Conservation (phyloP, 441 rosid genomes). For the Theobroma grandiflorum region DNA sequence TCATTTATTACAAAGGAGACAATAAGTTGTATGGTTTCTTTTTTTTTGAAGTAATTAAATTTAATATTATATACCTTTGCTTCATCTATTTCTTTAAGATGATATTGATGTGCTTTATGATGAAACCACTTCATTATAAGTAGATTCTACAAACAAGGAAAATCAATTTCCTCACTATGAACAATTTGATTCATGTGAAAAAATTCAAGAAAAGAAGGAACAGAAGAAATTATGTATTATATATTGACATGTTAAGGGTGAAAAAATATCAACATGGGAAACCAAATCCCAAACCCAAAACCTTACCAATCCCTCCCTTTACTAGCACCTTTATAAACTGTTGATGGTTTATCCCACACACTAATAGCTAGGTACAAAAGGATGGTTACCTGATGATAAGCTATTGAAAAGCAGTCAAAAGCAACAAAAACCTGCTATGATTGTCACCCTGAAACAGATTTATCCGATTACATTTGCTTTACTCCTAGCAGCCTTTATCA, state of each 20-base stretch:
- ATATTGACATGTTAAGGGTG: too few species aligned
- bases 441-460: background rate
- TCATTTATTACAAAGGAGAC: background rate
- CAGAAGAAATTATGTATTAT: too few species aligned
- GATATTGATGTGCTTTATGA: too few species aligned
- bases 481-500: constrained; percentile 17
- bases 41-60: background rate
- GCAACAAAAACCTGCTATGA: background rate
- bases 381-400: background rate
- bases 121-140: too few species aligned
- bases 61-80: background rate
- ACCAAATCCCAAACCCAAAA: background rate
- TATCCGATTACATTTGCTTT: background rate
- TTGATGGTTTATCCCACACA: background rate
- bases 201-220: too few species aligned
- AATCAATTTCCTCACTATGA: too few species aligned
- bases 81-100: background rate
- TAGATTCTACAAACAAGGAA: too few species aligned
- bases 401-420: background rate
- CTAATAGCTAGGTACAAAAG: background rate
- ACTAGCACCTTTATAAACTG: background rate
- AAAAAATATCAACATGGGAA: too few species aligned
- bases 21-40: background rate
- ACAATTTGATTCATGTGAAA: too few species aligned
- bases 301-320: background rate